Percentiles rank a stretch among this genome's conserved stretches.
Evolutionary conservation across 2,329 filamentous ascomycete species (phyloP).

Genomic region (Aureobasidium mangrovei): DNA sequence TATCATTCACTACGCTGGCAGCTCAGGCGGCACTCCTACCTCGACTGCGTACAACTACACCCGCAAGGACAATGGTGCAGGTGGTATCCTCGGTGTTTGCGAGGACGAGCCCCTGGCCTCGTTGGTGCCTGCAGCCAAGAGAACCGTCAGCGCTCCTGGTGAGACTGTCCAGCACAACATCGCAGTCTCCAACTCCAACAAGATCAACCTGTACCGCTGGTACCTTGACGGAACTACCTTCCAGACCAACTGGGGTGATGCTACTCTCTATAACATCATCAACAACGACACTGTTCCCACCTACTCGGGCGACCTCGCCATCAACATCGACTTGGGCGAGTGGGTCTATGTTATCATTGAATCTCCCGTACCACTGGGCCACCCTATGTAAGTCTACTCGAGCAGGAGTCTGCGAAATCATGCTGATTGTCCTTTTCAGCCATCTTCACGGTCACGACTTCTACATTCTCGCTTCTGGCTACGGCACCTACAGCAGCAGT

Average conservation of each 20-base stretch:
- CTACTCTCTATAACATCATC: constrained; percentile 30
- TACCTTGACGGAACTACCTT: constrained; percentile 33
- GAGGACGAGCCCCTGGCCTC: constrained; percentile 28
- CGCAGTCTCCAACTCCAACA: constrained; percentile 24
- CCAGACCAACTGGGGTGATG: constrained; percentile 30
- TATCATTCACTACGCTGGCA: constrained; percentile 30
- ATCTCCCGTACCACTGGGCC: constrained; percentile 26
- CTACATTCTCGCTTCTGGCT: constrained; percentile 32
- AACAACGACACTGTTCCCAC: constrained; percentile 27
- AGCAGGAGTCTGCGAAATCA: no score
- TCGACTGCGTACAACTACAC: constrained; percentile 27
- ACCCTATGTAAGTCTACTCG: constrained; percentile 11
- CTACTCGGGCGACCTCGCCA: constrained; percentile 27
- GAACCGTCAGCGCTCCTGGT: constrained; percentile 18
- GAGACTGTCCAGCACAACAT: constrained; percentile 26
- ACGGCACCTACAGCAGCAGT: constrained; percentile 25
- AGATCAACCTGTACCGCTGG: constrained; percentile 32
- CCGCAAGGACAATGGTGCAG: constrained; percentile 17
- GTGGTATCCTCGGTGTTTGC: constrained; percentile 18
- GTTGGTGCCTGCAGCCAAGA: constrained; percentile 24
- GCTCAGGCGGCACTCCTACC: constrained; percentile 20
- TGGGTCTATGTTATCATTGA: constrained; percentile 40
- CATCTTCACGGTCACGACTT: constrained; percentile 37
- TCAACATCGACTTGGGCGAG: constrained; percentile 27
- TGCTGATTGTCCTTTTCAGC: background rate